Conservation (phyloP, 371 early-diverging fungal genomes). For the Mucor irregularis region DNA sequence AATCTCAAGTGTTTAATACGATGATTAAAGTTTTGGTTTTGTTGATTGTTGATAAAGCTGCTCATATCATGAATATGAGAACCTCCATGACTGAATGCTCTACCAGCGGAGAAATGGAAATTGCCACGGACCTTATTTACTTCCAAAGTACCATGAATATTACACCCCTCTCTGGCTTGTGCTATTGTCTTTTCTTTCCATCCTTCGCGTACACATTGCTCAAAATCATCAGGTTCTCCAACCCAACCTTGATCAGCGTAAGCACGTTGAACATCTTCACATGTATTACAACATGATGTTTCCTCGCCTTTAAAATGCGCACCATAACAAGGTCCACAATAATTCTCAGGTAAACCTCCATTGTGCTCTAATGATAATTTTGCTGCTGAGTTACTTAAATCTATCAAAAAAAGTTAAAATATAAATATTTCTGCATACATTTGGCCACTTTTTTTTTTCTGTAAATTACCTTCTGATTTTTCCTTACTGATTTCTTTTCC, state of each 20-base stretch:
- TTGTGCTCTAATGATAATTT: slow-evolving; percentile 11
- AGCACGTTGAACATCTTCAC: slow-evolving; percentile 85
- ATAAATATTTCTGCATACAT: no score
- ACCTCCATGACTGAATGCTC: slow-evolving; percentile 69
- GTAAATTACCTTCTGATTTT: slow-evolving; percentile 45
- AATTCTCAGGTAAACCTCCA: slow-evolving; percentile 28
- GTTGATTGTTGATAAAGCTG: slow-evolving; percentile 36
- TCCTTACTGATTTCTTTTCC: slow-evolving; percentile 68
- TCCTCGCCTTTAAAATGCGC: slow-evolving; percentile 53
- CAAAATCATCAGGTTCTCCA: slow-evolving; percentile 71
- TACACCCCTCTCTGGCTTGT: slow-evolving; percentile 89
- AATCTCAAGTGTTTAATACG: slow-evolving; percentile 81
- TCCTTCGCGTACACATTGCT: slow-evolving; percentile 92
- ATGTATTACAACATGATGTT: slow-evolving; percentile 89
- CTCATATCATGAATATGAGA: slow-evolving; percentile 69
- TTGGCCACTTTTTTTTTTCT: not conserved
- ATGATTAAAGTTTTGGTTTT: slow-evolving; percentile 76
- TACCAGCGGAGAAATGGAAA: slow-evolving; percentile 92
- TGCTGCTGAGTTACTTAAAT: slow-evolving; percentile 21
- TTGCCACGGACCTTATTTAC: slow-evolving; percentile 92
- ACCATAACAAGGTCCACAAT: slow-evolving; percentile 93
- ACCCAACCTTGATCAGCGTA: slow-evolving; percentile 83
- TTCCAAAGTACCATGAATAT: slow-evolving; percentile 75
- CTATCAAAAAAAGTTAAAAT: not conserved
- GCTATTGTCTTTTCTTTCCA: slow-evolving; percentile 69